Conservation (phyloP, 169 alveolate species). For the Plasmodium adleri region DNA sequence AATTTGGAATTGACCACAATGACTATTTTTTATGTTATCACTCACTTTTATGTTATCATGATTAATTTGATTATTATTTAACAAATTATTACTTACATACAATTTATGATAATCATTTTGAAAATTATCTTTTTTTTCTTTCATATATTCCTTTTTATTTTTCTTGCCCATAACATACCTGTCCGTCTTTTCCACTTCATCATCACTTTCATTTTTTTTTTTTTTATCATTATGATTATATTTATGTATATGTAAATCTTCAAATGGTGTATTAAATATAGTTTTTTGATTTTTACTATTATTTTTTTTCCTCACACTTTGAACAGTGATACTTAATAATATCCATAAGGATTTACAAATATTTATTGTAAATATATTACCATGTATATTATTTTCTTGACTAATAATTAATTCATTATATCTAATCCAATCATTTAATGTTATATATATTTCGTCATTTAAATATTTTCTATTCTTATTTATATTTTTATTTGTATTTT, state of each 20-base stretch:
- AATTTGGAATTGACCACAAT: background rate
- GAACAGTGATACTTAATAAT: slow-evolving; percentile 50
- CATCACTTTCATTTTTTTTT: background rate
- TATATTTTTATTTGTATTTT: background rate
- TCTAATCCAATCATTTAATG: slow-evolving; percentile 31
- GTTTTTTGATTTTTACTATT: slow-evolving; percentile 46
- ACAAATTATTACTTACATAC: background rate
- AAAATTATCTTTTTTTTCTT: background rate
- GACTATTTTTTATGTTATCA: background rate
- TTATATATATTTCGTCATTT: slow-evolving; percentile 51
- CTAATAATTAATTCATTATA: slow-evolving; percentile 52
- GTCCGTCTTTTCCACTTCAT: background rate
- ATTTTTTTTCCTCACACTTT: slow-evolving; percentile 57
- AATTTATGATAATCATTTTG: too few species aligned
- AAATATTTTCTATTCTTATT: background rate
- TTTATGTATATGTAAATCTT: slow-evolving; percentile 8
- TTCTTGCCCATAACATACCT: background rate
- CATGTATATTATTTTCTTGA: slow-evolving; percentile 22
- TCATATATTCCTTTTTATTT: background rate
- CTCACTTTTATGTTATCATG: background rate
- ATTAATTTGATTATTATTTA: background rate
- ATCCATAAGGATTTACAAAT: slow-evolving; percentile 66
- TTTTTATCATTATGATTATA: background rate
- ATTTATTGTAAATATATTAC: slow-evolving; percentile 11
- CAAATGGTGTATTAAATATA: slow-evolving; percentile 24